phyloP scores from a whole-genome alignment of 768 basidiomycete species.

The Cantharellus cinnabarinus region DNA sequence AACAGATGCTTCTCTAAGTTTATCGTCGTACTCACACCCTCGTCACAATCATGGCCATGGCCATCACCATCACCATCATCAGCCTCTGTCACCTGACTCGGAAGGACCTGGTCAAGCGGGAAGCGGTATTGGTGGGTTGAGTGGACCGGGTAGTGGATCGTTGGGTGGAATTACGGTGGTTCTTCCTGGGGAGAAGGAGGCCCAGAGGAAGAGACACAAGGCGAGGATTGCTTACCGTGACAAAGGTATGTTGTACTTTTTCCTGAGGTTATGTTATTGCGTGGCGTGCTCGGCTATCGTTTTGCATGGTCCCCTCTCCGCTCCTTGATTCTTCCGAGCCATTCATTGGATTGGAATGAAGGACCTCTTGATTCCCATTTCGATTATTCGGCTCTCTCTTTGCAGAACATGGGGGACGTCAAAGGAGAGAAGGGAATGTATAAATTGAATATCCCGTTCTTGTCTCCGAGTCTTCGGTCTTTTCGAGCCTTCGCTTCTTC shows the following conservation, averaged over 20 bases:
- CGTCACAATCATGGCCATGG: not conserved
- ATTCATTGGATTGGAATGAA: no score
- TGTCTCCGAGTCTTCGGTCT: no score
- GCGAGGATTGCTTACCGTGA: slow-evolving; percentile 5
- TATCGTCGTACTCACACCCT: no score
- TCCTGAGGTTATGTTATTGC: not conserved
- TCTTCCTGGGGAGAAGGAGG: slow-evolving; percentile 1
- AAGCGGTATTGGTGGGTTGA: not conserved
- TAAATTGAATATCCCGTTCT: no score
- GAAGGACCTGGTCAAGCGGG: not conserved
- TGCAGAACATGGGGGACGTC: no score
- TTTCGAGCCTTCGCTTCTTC: not conserved
- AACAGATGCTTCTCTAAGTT: slow-evolving; percentile 23
- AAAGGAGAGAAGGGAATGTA: no score
- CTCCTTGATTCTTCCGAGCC: not conserved
- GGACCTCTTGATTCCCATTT: no score
- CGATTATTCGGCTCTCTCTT: no score
- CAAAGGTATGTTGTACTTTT: slow-evolving; percentile 3
- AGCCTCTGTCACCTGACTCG: no score
- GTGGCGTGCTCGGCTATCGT: not conserved
- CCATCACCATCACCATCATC: no score
- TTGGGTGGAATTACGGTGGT: slow-evolving; percentile 7
- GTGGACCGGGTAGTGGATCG: not conserved
- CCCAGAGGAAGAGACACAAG: slow-evolving; percentile 3
- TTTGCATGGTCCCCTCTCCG: not conserved